Percentiles rank a stretch among this genome's conserved stretches.
Evolutionary conservation across 306 rosid genomes (phyloP).

Genomic region (Inga laurina): DNA sequence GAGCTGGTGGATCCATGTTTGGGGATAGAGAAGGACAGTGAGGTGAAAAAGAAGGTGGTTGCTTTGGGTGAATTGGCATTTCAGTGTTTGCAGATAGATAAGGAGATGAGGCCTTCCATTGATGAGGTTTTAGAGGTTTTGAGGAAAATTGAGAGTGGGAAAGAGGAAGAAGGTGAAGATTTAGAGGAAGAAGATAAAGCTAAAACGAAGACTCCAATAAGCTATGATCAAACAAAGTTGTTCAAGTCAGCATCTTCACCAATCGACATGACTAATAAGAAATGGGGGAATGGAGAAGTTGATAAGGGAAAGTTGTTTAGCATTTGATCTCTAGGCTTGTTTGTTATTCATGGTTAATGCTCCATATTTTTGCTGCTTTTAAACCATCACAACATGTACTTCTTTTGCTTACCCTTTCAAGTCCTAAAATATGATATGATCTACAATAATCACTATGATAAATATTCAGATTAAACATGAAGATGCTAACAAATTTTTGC

Average conservation of each 20-base stretch:
- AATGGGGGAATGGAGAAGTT: conserved; percentile 45
- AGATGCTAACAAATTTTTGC: too few relatives aligned
- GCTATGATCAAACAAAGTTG: not conserved
- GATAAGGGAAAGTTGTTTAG: conserved; percentile 29
- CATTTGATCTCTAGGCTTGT: not conserved
- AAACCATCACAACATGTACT: too few relatives aligned
- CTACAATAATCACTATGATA: too few relatives aligned
- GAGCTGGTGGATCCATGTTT: conserved; percentile 61
- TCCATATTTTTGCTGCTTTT: too few relatives aligned
- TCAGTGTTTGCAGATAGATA: conserved; percentile 63
- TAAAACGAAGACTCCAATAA: not conserved
- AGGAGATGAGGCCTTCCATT: conserved; percentile 72
- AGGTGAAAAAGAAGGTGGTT: conserved; percentile 41
- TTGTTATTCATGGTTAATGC: not conserved
- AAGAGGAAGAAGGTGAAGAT: not conserved
- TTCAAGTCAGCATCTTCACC: conserved; percentile 39
- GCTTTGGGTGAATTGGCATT: conserved; percentile 65
- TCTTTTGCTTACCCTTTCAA: too few relatives aligned
- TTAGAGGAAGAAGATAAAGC: not conserved
- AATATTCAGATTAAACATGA: too few relatives aligned
- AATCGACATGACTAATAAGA: conserved; percentile 34
- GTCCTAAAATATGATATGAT: too few relatives aligned
- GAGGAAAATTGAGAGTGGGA: conserved; percentile 37
- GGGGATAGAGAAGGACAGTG: conserved; percentile 48
- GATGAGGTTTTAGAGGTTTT: conserved; percentile 51